These are phyloP conservation scores for Climacium dendroides DNA, from an alignment of 225 moss, liverwort and hornwort species.

Conservation along the genomic window DNA sequence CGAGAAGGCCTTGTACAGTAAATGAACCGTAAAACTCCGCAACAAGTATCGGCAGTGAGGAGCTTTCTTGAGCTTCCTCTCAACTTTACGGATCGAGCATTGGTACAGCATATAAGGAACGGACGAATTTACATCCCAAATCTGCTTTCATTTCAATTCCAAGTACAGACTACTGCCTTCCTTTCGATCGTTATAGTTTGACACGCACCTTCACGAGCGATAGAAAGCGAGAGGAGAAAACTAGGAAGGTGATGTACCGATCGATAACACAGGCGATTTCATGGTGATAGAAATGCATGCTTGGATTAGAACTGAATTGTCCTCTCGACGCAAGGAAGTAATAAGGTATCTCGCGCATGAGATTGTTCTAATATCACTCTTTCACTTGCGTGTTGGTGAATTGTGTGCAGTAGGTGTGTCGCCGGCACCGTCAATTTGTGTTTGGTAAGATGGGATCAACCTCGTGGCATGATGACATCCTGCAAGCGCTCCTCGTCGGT, in stretches of 20 bases:
- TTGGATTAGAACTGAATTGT: background rate
- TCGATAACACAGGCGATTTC: background rate
- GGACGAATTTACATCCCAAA: too few relatives aligned
- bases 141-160: background rate
- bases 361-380: background rate
- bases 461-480: too few relatives aligned
- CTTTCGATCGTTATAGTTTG: background rate
- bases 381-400: background rate
- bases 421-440: too few relatives aligned
- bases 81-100: too few relatives aligned
- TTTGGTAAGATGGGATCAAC: too few relatives aligned
- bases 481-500: too few relatives aligned
- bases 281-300: background rate
- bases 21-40: too few relatives aligned
- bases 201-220: background rate
- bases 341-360: too few relatives aligned
- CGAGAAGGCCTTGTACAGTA: too few relatives aligned
- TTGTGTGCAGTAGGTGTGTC: background rate
- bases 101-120: too few relatives aligned
- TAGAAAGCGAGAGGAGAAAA: background rate
- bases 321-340: background rate
- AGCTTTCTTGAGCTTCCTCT: too few relatives aligned
- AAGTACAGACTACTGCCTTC: background rate
- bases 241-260: background rate
- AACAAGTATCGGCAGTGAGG: too few relatives aligned